Conservation (phyloP, 1,139 yeast species). For the Yamadazyma dushanensis region DNA sequence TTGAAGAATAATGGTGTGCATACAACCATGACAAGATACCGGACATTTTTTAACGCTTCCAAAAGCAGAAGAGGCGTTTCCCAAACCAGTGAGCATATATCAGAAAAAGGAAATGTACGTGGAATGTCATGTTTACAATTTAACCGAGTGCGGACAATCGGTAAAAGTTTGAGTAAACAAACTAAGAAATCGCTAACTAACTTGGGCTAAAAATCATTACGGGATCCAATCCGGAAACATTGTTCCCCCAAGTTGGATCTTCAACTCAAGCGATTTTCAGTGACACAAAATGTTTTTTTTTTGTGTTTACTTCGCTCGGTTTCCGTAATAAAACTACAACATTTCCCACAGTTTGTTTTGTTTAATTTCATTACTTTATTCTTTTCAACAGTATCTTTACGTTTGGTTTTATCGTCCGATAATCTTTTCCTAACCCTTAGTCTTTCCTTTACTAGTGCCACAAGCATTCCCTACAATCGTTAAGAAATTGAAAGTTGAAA, state of each 20-base stretch:
- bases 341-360: conserved; percentile 4
- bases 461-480: conserved; percentile 1
- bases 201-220: not conserved
- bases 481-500: conserved; percentile 1
- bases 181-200: not conserved
- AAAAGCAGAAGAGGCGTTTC: no score
- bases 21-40: no score
- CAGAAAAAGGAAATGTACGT: not conserved
- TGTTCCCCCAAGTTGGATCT: not conserved
- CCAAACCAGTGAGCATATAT: not conserved
- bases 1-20: no score
- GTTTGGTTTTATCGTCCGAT: conserved; percentile 1
- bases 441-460: conserved; percentile 23
- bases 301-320: conserved; percentile 3
- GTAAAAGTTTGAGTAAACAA: not conserved
- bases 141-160: not conserved
- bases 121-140: conserved; percentile 2
- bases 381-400: not conserved
- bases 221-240: conserved; percentile 1
- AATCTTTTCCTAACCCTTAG: conserved; percentile 25
- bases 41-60: no score
- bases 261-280: not conserved
- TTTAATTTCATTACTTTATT: conserved; percentile 1
- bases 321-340: conserved; percentile 7
- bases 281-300: not conserved